These are phyloP conservation scores for Oenanthe sinensis DNA, from an alignment of 129 eudicot genomes.

Conservation along the genomic window DNA sequence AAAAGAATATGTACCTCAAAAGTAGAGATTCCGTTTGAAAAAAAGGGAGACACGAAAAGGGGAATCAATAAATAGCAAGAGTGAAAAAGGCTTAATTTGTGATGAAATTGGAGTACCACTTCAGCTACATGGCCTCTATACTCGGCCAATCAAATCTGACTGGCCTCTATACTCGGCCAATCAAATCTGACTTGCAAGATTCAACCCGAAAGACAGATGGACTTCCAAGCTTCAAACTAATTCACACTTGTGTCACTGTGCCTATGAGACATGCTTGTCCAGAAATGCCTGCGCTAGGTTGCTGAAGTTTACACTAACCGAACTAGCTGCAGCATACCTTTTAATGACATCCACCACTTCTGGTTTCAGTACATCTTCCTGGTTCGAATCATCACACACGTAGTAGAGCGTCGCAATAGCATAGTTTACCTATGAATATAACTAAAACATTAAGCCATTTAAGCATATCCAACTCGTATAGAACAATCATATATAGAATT, in stretches of 20 bases:
- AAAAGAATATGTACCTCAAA: not conserved
- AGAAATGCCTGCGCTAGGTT: conserved; percentile 73
- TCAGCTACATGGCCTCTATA: too few species aligned
- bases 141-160: too few species aligned
- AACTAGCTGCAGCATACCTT: conserved; percentile 60
- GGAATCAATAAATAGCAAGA: too few species aligned
- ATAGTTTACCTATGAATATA: conserved; percentile 50
- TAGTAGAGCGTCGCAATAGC: conserved; percentile 74
- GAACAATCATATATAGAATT: not conserved
- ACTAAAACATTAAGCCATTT: not conserved
- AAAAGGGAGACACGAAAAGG: too few species aligned
- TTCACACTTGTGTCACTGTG: not conserved
- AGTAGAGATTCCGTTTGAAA: not conserved
- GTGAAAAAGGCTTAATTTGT: too few species aligned
- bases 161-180: too few species aligned
- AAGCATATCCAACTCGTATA: not conserved
- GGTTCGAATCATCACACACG: conserved; percentile 47
- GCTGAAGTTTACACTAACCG: conserved; percentile 48
- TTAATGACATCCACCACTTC: conserved; percentile 56
- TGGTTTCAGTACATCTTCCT: conserved; percentile 50
- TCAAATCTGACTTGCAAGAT: not conserved
- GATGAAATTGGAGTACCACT: too few species aligned
- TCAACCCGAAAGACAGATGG: not conserved
- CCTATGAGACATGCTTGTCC: conserved; percentile 47
- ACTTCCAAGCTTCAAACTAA: not conserved